Evolutionary conservation across 345 rosid genomes (phyloP).

Genomic region (Hibiscus syriacus): DNA sequence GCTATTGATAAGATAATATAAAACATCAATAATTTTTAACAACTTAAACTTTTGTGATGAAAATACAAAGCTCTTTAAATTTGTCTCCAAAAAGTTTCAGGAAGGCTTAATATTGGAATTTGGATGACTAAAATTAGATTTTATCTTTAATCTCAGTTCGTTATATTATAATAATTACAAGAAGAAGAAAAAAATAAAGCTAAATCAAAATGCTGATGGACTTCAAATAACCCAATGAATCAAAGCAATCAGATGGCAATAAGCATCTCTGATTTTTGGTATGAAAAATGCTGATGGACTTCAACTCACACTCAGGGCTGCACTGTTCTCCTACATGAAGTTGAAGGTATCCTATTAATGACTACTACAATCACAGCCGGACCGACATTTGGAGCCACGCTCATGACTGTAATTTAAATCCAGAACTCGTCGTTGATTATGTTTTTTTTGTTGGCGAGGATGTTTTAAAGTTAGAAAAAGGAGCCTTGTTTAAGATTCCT

Average conservation of each 20-base stretch:
- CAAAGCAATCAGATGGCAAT: slow-evolving; percentile 15
- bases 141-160: neutral
- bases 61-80: no score
- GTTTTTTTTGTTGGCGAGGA: neutral
- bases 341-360: neutral
- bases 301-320: neutral
- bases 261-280: slow-evolving; percentile 17
- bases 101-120: no score
- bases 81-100: no score
- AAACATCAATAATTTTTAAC: no score
- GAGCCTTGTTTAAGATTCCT: slow-evolving; percentile 15
- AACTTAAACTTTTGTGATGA: no score
- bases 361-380: no score
- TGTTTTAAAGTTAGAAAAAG: slow-evolving; percentile 13
- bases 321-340: neutral
- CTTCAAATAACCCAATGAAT: neutral
- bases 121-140: no score
- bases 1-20: no score
- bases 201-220: neutral
- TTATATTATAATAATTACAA: neutral
- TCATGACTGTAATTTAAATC: neutral
- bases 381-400: no score
- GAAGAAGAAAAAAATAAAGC: neutral
- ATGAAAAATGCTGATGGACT: neutral
- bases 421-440: neutral